These are phyloP conservation scores for Besnoitia besnoiti DNA, from an alignment of 169 alveolate species.

Conservation along the genomic window DNA sequence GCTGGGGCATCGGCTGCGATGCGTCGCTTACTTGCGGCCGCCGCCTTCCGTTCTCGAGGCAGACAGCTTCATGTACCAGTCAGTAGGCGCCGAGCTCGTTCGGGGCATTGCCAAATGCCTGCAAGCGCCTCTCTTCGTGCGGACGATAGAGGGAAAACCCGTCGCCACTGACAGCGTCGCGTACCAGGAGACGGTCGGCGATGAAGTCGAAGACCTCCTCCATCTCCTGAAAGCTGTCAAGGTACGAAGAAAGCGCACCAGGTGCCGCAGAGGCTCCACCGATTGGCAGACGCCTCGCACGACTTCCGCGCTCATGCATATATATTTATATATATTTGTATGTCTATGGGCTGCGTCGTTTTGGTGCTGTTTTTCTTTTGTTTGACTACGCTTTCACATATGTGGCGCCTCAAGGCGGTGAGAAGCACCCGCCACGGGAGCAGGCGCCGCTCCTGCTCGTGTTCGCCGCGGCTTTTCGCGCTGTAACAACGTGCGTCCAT, in stretches of 20 bases:
- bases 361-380: no score
- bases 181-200: constrained; percentile 77
- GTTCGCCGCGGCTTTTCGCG: no score
- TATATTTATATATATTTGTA: not conserved
- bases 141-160: constrained; percentile 77
- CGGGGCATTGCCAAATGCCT: constrained; percentile 90
- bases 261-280: not conserved
- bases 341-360: no score
- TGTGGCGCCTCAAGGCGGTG: no score
- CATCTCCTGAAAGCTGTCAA: constrained; percentile 80
- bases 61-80: constrained; percentile 85
- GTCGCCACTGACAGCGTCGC: constrained; percentile 79
- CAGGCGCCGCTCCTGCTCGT: no score
- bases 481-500: no score
- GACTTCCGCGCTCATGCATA: not conserved
- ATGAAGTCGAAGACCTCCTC: constrained; percentile 94
- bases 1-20: constrained; percentile 69
- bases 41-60: constrained; percentile 49
- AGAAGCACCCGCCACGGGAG: no score
- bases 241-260: constrained; percentile 23
- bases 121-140: constrained; percentile 57
- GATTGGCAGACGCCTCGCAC: not conserved
- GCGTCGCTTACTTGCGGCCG: constrained; percentile 73
- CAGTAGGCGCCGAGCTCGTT: constrained; percentile 93
- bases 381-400: not conserved